Evolutionary conservation across 371 early-diverging fungal species (phyloP), one percentile per base, ranked within the genome.

Genomic region (Zychaea mexicana): DNA sequence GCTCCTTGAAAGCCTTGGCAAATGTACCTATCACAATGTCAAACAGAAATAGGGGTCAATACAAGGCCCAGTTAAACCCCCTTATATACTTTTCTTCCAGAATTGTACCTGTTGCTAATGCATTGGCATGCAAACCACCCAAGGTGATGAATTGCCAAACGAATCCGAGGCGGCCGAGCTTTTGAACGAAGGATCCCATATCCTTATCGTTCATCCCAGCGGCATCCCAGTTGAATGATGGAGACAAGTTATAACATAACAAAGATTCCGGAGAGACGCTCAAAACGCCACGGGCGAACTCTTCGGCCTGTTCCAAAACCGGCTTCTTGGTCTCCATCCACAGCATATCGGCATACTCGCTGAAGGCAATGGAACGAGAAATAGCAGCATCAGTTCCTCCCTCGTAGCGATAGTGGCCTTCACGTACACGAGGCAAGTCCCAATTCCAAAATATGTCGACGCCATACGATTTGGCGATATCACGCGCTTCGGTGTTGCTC

Each of bases 321-420:
- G 99, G 98, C 71, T 90, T 94, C 79, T 92, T 94, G 61, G 97
- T 96, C 83, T 98, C 98, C 98, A 98, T 98, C 99, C 98, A 98
- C 46, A 97, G 78, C 70, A 98, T 83, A 78, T 98, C 99, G 66
- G 93, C 88, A 84, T 96, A 98, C 4, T 90, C 91, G 57, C 96
- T 90, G 70, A 90, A 98, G 58, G 94, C 94, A 62, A 92, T 84
- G 52, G 94, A 91, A 69, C 99, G 93, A 76, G 88, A 87, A 65
- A 90, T 92, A 77, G 95, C 95, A 53, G 92, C 92, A 39, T 92
- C 88, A 38, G 97, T 97, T 61, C 97, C 96, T 69, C 97, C 97
- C 72, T 92, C 90, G 86, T 95, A 94, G 62, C 98, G 92, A 87
- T 93, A 97, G 82, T 88, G 94, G 27, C 99, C 99, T 82, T 98